phyloP scores from a whole-genome alignment of 1,139 yeast species.

The Blastobotrys proliferans region DNA sequence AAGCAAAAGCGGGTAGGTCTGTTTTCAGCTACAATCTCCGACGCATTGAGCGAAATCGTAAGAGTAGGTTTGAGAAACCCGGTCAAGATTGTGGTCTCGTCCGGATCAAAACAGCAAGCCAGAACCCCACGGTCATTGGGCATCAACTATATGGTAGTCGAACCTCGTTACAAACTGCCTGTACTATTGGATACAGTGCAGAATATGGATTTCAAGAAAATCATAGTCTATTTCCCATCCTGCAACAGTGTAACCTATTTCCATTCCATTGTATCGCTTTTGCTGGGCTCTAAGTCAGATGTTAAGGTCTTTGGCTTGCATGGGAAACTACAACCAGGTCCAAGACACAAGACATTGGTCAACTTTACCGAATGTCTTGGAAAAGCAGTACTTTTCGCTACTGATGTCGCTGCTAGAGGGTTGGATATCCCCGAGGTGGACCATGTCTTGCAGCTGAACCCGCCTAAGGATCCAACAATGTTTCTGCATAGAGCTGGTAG shows the following conservation, averaged over 20 bases:
- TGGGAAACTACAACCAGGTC: conserved; percentile 74
- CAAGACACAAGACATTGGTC: conserved; percentile 67
- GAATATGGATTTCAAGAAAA: conserved; percentile 56
- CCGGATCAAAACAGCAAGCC: conserved; percentile 34
- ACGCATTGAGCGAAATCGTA: conserved; percentile 51
- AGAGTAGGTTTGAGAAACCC: conserved; percentile 78
- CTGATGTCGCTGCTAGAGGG: conserved; percentile 77
- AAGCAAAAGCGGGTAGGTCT: conserved; percentile 91
- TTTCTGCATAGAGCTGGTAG: conserved; percentile 89
- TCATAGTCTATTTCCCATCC: conserved; percentile 89
- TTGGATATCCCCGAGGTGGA: conserved; percentile 92
- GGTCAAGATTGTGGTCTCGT: conserved; percentile 68
- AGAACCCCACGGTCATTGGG: conserved; percentile 60
- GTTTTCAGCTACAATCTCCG: conserved; percentile 84
- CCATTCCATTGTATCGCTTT: conserved; percentile 50
- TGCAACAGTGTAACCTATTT: conserved; percentile 77
- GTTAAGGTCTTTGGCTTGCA: conserved; percentile 65
- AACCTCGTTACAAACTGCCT: conserved; percentile 59
- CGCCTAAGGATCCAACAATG: conserved; percentile 86
- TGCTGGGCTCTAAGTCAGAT: conserved; percentile 29
- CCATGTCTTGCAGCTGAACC: conserved; percentile 79
- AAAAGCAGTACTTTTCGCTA: conserved; percentile 58
- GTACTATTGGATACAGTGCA: conserved; percentile 50
- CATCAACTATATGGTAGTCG: conserved; percentile 56
- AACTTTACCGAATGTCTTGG: conserved; percentile 47